Percentiles rank a stretch among this genome's conserved stretches.
Conservation (phyloP, 2,329 filamentous ascomycete species). For the Cladophialophora chaetospira region DNA sequence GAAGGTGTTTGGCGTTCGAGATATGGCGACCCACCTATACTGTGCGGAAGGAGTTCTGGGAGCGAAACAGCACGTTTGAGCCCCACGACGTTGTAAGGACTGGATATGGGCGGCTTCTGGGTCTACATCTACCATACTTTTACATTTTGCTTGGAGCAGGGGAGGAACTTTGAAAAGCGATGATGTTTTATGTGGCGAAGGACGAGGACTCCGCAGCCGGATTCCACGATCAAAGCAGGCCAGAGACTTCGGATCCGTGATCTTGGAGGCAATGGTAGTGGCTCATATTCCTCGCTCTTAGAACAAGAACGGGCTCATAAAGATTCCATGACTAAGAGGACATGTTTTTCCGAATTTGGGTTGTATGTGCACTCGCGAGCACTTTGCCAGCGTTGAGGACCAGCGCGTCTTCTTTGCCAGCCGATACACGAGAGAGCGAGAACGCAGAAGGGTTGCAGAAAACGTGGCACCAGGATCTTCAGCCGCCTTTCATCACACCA, state of each 20-base stretch:
- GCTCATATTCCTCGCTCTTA: neutral
- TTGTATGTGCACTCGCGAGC: neutral
- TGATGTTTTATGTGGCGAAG: conserved; percentile 2
- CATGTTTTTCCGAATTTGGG: neutral
- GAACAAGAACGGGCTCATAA: neutral
- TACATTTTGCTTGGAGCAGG: conserved; percentile 4
- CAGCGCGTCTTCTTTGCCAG: conserved; percentile 4
- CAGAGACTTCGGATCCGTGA: conserved; percentile 10
- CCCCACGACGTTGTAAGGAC: conserved; percentile 10
- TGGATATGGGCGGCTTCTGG: neutral
- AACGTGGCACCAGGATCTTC: conserved; percentile 18
- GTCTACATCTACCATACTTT: conserved; percentile 5
- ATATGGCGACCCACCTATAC: conserved; percentile 16
- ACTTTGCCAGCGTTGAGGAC: neutral
- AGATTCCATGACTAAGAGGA: neutral
- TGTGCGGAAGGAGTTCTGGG: conserved; percentile 12
- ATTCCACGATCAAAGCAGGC: conserved; percentile 7
- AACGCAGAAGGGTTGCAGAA: conserved; percentile 7
- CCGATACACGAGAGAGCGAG: neutral
- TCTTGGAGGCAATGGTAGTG: neutral
- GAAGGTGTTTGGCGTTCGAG: conserved; percentile 26
- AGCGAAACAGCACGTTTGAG: neutral
- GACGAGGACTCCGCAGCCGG: conserved; percentile 17
- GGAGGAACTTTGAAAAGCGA: conserved; percentile 23
- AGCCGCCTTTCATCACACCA: conserved; percentile 7